Evolutionary conservation across 768 basidiomycete genomes (phyloP), one percentile per base, ranked within the genome.

Genomic region (Tylopilus felleus): DNA sequence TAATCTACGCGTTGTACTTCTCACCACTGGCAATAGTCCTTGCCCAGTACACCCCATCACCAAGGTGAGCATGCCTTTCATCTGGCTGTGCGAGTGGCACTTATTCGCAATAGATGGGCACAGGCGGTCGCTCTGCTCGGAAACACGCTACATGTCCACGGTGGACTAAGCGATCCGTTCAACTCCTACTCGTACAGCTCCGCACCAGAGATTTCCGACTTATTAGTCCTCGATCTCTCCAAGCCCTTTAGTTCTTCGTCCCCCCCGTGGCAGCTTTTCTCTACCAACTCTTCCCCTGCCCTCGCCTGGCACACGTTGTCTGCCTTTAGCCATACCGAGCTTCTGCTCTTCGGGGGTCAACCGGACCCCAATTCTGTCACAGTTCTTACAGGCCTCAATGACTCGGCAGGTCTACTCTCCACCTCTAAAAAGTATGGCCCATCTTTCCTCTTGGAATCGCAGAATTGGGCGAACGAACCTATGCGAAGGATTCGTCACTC

Each of bases 261-360:
- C 1, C 84, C 90, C 1, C 87, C 90, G 14, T 93, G 89, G 87
- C 60, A 77, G 35, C 77, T 85, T 48, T 58, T 88, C 50, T 75
- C 75, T 48, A 74, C 78, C 29, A 62, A 71, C 2, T 78, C 80
- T 56, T 67, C 73, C 5, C 90, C 89, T 22, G 70, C 80, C 8
- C 74, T 93, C 12, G 82, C 88, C 12, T 94, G 90, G 88, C 88
- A 93, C 65, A 83, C 88, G 1, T 72, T 94, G 40, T 86, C 88
- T 16, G 81, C 85, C 5, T 79, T 81, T 71, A 80, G 81, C 51
- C 70, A 75, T 16, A 72, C 80, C 8, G 57, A 76, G 22, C 57
- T 83, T 2, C 74, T 94, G 4, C 68, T 85, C 14, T 91, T 93
- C 54, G 93, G 93, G 21, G 93, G 93, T 17, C 77, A 84, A 60